Conservation (phyloP, 768 basidiomycete species). For the Trametes coccinea region DNA sequence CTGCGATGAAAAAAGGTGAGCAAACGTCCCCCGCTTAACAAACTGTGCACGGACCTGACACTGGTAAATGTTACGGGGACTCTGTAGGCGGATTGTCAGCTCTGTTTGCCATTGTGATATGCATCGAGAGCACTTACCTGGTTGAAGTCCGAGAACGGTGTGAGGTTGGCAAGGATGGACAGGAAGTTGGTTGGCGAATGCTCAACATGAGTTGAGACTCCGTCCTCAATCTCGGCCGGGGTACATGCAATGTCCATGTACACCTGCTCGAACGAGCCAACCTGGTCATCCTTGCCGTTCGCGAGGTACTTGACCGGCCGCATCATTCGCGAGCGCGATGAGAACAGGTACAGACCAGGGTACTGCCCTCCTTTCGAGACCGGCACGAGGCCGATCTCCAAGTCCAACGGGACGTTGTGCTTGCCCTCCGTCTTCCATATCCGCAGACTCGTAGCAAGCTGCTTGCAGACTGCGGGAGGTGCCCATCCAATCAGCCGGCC, state of each 20-base stretch:
- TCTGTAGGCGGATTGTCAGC: constrained; percentile 41
- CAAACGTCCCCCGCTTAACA: neutral
- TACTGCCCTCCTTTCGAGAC: constrained; percentile 90
- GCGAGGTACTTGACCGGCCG: constrained; percentile 89
- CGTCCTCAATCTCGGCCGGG: constrained; percentile 74
- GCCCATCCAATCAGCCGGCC: constrained; percentile 96
- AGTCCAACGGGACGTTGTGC: constrained; percentile 82
- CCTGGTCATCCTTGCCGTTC: constrained; percentile 84
- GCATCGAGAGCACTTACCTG: constrained; percentile 55
- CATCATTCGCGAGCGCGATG: constrained; percentile 92
- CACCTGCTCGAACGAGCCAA: constrained; percentile 97
- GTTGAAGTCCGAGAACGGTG: constrained; percentile 99
- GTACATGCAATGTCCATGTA: constrained; percentile 98
- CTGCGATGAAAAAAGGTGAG: constrained; percentile 39
- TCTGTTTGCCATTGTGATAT: constrained; percentile 9
- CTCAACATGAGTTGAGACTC: constrained; percentile 88
- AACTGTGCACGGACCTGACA: constrained; percentile 67
- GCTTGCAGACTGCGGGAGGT: constrained; percentile 64
- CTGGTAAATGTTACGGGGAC: constrained; percentile 90
- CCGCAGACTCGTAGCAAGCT: constrained; percentile 83
- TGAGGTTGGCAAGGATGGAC: constrained; percentile 95
- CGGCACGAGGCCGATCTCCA: constrained; percentile 93
- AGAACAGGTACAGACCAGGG: constrained; percentile 92
- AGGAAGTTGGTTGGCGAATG: constrained; percentile 93
- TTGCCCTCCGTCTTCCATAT: constrained; percentile 93